phyloP scores from a whole-genome alignment of 192 early-diverging fungal species.

The Rhizophagus clarus region DNA sequence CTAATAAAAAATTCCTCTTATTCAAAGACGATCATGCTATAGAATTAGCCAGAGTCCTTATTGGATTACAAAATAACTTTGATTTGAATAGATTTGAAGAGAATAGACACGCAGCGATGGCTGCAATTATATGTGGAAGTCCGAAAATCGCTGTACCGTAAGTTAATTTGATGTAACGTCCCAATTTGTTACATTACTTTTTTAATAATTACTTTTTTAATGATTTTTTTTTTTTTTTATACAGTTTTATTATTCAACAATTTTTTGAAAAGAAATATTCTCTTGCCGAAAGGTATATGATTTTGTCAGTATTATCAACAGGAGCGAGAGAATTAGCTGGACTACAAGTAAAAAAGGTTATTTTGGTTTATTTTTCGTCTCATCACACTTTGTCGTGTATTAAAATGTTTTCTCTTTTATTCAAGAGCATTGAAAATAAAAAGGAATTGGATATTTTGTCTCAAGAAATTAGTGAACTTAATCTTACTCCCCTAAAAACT shows the following conservation, averaged over 20 bases:
- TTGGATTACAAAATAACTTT: constrained; percentile 16
- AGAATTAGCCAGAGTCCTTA: constrained; percentile 7
- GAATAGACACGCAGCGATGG: constrained; percentile 20
- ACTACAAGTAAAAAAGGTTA: constrained; percentile 7
- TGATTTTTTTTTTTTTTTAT: neutral
- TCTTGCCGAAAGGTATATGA: neutral
- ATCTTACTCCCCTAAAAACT: neutral
- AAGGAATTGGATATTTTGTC: neutral
- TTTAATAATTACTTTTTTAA: too few relatives aligned
- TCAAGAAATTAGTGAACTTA: constrained; percentile 1
- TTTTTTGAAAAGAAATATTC: constrained; percentile 27
- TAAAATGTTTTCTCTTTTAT: neutral
- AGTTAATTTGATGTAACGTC: neutral
- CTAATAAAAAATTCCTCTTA: neutral
- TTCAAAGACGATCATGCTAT: constrained; percentile 26
- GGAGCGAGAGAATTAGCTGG: constrained; percentile 24
- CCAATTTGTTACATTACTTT: neutral
- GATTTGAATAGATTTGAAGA: constrained; percentile 27
- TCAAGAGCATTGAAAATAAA: neutral
- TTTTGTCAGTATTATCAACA: constrained; percentile 16
- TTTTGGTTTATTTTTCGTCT: too few relatives aligned
- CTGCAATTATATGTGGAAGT: constrained; percentile 23
- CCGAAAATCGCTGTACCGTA: constrained; percentile 26
- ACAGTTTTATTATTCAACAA: constrained; percentile 25
- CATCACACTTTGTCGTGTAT: neutral